Evolutionary conservation across 2,329 filamentous ascomycete species (phyloP), one percentile per base, ranked within the genome.

Genomic region (Penicillium sp.): DNA sequence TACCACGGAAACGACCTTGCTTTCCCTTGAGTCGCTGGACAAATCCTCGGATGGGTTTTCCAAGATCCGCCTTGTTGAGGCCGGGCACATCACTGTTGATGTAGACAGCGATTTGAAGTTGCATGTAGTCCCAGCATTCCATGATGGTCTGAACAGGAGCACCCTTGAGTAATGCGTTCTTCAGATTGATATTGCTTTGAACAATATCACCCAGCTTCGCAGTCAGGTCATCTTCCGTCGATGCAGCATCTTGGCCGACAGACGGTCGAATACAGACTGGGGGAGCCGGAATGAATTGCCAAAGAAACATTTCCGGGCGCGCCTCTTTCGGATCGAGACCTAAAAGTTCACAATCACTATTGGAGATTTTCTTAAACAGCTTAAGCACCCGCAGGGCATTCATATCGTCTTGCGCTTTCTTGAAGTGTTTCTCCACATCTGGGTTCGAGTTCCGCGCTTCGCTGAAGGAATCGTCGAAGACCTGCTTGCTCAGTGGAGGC

Each of bases 61-160:
- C 87, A 45, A 89, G 84, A 7, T 88, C 87, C 9, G 84, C 84
- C 56, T 94, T 88, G 54, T 90, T 84, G n/a, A 98, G 77, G 18
- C 91, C 91, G 0, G 93, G 93, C 2, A 94, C 83, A 56, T 96
- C 90, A 49, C 90, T 95, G 71, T 98, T 97, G 64, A 98, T 91
- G 63, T 98, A 97, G 77, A 97, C 89, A 45, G 91, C 93, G 45
- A 97, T 86, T 59, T 97, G 90, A 7, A 95, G 77, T 60, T 97
- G 91, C 45, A 98, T 73, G 58, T 91, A 97, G 60, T 98, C 93
- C 93, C 93, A 98, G 56, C 95, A 89, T 63, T 98, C 93, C 83
- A 97, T 94, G 41, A 97, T 86, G 1, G 87, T 94, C 51, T 86
- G 80, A 2, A 98, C 78, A 0, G 88, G 82, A 10, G 90, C 86